These are phyloP conservation scores for Malassezia psittaci DNA, from an alignment of 1,284 basidiomycete species.

Conservation along the genomic window DNA sequence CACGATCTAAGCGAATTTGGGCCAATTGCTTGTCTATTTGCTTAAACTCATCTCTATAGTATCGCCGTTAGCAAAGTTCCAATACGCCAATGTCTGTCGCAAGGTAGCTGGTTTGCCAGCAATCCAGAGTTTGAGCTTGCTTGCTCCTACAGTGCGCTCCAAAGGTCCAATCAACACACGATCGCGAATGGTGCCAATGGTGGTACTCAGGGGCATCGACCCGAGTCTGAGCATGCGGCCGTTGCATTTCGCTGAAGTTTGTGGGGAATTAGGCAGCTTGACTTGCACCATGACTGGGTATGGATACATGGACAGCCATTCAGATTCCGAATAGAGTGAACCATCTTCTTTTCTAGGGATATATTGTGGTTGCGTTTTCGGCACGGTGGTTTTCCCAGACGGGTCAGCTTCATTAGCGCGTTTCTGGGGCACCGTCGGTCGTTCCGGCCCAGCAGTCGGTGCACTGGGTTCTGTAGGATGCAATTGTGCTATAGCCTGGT, in stretches of 20 bases:
- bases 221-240: constrained; percentile 25
- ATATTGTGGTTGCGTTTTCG: neutral
- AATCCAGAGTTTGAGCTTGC: constrained; percentile 37
- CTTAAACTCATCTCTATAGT: constrained; percentile 23
- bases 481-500: constrained; percentile 24
- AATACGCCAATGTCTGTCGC: constrained; percentile 39
- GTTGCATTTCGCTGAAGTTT: constrained; percentile 21
- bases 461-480: constrained; percentile 18
- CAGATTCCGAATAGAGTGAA: constrained; percentile 25
- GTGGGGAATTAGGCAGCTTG: constrained; percentile 20
- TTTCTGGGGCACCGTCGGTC: constrained; percentile 14
- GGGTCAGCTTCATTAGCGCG: constrained; percentile 3
- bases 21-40: constrained; percentile 15
- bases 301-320: constrained; percentile 33
- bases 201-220: constrained; percentile 22
- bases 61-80: constrained; percentile 39
- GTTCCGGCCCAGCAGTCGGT: constrained; percentile 1
- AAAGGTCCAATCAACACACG: constrained; percentile 32
- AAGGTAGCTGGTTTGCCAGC: constrained; percentile 32
- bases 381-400: neutral
- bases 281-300: constrained; percentile 27
- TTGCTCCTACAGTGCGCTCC: constrained; percentile 28
- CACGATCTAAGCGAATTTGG: neutral
- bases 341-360: constrained; percentile 21
- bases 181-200: constrained; percentile 28